Conservation (phyloP, 2,329 filamentous ascomycete genomes). For the Trichoderma lentiforme region DNA sequence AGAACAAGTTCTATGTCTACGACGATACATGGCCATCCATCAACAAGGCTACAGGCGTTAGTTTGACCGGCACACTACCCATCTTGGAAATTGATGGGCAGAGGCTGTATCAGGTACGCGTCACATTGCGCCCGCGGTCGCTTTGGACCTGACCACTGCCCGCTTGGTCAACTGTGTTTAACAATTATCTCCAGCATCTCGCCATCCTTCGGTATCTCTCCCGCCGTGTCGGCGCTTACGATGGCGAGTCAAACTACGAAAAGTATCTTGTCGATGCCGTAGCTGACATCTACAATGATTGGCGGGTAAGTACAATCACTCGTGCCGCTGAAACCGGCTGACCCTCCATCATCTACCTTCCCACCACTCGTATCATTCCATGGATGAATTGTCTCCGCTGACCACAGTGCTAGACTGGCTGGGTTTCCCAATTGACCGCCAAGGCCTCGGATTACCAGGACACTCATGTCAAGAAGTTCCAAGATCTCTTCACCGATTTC, state of each 20-base stretch:
- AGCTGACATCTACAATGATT: constrained; percentile 39
- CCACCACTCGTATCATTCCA: neutral
- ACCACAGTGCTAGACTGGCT: constrained; percentile 14
- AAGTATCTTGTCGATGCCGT: constrained; percentile 38
- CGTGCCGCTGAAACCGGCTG: neutral
- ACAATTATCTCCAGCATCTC: constrained; percentile 1
- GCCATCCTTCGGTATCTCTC: constrained; percentile 36
- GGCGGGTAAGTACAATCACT: constrained; percentile 32
- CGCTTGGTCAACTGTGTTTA: constrained; percentile 20
- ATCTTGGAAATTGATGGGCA: constrained; percentile 35
- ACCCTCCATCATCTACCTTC: neutral
- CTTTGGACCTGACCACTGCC: constrained; percentile 20
- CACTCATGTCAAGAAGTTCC: constrained; percentile 19
- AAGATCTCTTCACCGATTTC: constrained; percentile 26
- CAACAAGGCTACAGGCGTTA: constrained; percentile 28
- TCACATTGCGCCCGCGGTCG: constrained; percentile 20
- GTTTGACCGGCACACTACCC: constrained; percentile 34
- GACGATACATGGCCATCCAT: constrained; percentile 24
- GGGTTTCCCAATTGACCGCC: constrained; percentile 29
- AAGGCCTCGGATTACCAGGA: constrained; percentile 30
- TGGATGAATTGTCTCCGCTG: neutral
- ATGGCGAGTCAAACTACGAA: constrained; percentile 35
- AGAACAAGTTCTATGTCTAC: constrained; percentile 29
- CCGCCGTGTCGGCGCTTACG: constrained; percentile 34
- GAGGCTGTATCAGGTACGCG: constrained; percentile 24